Evolutionary conservation across 352 stramenopile species (phyloP).

Genomic region (Pythium utonaiense): DNA sequence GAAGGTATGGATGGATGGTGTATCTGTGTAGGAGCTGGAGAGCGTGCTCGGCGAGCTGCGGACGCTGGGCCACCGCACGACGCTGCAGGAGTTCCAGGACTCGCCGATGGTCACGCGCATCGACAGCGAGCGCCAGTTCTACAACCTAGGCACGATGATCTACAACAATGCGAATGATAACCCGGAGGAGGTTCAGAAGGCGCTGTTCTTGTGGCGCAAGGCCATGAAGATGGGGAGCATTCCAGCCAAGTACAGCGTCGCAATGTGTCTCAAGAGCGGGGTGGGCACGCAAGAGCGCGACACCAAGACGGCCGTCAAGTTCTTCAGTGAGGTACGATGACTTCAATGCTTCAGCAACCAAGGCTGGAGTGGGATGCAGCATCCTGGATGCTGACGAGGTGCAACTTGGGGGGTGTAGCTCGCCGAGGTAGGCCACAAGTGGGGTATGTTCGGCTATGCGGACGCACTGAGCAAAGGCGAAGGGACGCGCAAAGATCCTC

Average conservation of each 20-base stretch:
- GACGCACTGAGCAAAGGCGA: constrained; percentile 74
- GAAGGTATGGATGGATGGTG: background rate
- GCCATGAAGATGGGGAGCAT: constrained; percentile 83
- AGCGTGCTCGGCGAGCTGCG: constrained; percentile 53
- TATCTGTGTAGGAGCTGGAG: constrained; percentile 55
- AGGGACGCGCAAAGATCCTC: constrained; percentile 64
- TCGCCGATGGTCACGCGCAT: constrained; percentile 57
- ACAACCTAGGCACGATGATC: constrained; percentile 78
- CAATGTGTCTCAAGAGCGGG: constrained; percentile 77
- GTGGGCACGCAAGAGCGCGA: constrained; percentile 67
- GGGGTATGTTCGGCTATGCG: constrained; percentile 79
- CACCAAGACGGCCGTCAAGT: constrained; percentile 43
- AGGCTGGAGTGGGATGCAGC: background rate
- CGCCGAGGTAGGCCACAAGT: constrained; percentile 52
- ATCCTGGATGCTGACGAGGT: background rate
- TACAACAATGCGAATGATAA: constrained; percentile 73
- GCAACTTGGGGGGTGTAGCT: constrained; percentile 30
- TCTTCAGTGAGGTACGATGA: constrained; percentile 83
- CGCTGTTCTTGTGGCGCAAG: constrained; percentile 73
- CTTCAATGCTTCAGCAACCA: too few relatives aligned
- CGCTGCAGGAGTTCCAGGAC: constrained; percentile 68
- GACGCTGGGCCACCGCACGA: constrained; percentile 44
- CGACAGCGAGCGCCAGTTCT: constrained; percentile 54
- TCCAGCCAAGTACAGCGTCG: constrained; percentile 84
- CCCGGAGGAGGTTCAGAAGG: constrained; percentile 60